Base-by-base conservation (phyloP, 441 rosid species). In the Arabidopsis hybrid region DNA sequence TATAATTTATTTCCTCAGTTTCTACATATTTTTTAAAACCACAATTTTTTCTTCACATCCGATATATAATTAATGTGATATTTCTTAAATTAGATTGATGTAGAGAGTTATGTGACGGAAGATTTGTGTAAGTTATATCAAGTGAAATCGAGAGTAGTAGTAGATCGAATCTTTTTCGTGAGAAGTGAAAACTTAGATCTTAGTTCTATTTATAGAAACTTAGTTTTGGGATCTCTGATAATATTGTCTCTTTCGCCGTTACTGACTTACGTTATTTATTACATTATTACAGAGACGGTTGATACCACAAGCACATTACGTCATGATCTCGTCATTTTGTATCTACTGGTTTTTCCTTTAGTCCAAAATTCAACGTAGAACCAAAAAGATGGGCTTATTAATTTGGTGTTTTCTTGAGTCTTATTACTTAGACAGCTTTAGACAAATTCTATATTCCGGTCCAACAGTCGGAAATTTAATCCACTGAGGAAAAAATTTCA, bases 151-250 rank as follows among this genome's bases (percentile, higher is more conserved):
- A 77, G 71, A 21, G 26, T 21, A 76, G 83, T 77, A 69, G 72
- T 83, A 76, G 52, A 49, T 65, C 65, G 86, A 79, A 86, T 90
- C 90, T 84, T 86, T 88, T 85, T 88, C 91, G 88, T 86, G 86
- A 65, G 82, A 80, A 75, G 85, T 65, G 85, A 86, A 80, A 72
- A 86, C 81, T 83, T 75, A 75, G 77, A 81, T 82, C 63, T 39
- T 46, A 2, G 55, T n/a, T 78, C 70, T 72, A 66, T 72, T 61
- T 53, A 36, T 78, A 55, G 81, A 72, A 78, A 61, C 66, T 67
- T 21, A 32, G 67, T 72, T 78, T 72, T 1, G 69, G 52, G 77
- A 72, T 77, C 73, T 72, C 47, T 76, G 60, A 34, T 58, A 42
- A 71, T 42, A 32, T 45, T 72, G 73, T 67, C 81, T 60, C 69